Evolutionary conservation across 176 grass and related monocot genomes (phyloP), one percentile per base, ranked within the genome.

Genomic region (Elymus sibiricus): DNA sequence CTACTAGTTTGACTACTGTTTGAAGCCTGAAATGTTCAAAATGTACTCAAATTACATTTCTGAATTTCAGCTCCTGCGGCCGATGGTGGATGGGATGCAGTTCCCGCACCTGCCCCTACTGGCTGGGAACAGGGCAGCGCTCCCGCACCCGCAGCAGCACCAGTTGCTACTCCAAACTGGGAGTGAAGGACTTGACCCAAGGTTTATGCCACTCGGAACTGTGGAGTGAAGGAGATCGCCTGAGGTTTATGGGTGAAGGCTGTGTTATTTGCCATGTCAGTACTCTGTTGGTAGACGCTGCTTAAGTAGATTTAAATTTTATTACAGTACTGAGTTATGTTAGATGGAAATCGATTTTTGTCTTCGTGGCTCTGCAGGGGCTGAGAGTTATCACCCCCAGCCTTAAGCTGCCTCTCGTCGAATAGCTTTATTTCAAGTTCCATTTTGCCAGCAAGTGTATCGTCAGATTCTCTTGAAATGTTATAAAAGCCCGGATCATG

Each of bases 1-100:
- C 12, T 3, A 64, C 51, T 28, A 39, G 9, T 27, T 66, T 28
- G 49, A 53, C 49, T 53, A 53, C 7, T 53, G 47, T 19, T 53
- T 53, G 16, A 19, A 53, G 16, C 3, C 22, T 32, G 19, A 15
- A 51, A 22, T 22, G 6, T 32, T 61, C 19, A 81, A 31, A 38
- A 22, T 66, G 22, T 81, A 53, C 27, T 80, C 0, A 40, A 63
- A 11, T 46, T 29, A 0, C 53, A 69, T 10, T 85, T 84, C 4
- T 74, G 5, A 61, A 61, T 60, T 64, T 70, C 82, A 94, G 92
- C 89, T 76, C 87, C 87, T n/a, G 70, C 69, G 0, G 87, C 77
- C n/a, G 88, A 77, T 2, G 87, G 85, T 69, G 92, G 76, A 51
- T 92, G 92, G 92, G 92, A 94, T 40, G 24, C 51, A 0, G 89